These are phyloP conservation scores for Chaetoceros muelleri DNA, from an alignment of 108 stramenopile genomes.

Conservation along the genomic window DNA sequence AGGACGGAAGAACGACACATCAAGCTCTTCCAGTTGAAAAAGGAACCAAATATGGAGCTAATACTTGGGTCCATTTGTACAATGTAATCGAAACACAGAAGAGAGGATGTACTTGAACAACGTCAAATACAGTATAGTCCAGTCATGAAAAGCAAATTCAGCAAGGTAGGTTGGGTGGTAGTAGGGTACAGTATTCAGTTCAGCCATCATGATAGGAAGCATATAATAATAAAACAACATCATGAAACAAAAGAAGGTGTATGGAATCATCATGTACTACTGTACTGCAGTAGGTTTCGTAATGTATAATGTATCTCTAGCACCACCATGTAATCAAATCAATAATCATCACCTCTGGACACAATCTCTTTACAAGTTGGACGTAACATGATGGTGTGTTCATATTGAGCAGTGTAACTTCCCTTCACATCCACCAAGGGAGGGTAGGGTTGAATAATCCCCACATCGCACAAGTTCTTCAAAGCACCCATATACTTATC, in stretches of 20 bases:
- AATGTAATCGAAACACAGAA: neutral
- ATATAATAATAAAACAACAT: too few relatives aligned
- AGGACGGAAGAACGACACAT: constrained; percentile 68
- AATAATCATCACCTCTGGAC: constrained; percentile 97
- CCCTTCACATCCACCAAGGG: constrained; percentile 95
- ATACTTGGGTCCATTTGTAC: constrained; percentile 39
- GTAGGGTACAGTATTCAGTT: too few relatives aligned
- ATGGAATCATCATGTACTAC: too few relatives aligned
- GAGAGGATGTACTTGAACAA: neutral
- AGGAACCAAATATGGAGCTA: constrained; percentile 82
- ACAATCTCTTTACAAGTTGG: constrained; percentile 98
- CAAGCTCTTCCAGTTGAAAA: constrained; percentile 67
- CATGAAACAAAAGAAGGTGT: too few relatives aligned
- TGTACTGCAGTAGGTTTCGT: too few relatives aligned
- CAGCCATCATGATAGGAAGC: too few relatives aligned
- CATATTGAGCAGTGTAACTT: constrained; percentile 97
- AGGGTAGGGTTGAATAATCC: constrained; percentile 91
- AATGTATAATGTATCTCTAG: too few relatives aligned
- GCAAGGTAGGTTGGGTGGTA: too few relatives aligned
- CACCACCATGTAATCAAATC: constrained; percentile 4
- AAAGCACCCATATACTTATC: constrained; percentile 96
- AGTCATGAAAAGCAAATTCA: too few relatives aligned
- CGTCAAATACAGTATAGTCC: too few relatives aligned
- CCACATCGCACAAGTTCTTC: constrained; percentile 96
- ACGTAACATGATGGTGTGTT: constrained; percentile 93